phyloP scores from a whole-genome alignment of 1,284 basidiomycete genomes.

The Ganoderma meredithae region DNA sequence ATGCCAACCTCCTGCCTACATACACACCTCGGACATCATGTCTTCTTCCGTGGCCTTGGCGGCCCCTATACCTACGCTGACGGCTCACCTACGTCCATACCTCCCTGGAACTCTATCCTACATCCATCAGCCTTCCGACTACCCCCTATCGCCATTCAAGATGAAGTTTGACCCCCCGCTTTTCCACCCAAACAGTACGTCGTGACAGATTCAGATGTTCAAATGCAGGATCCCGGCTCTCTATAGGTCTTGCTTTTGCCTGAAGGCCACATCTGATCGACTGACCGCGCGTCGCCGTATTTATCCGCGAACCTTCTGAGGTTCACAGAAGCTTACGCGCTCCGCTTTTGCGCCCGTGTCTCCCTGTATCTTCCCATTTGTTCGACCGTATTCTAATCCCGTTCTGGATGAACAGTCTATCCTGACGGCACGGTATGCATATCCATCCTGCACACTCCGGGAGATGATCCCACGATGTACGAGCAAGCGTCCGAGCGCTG shows the following conservation, averaged over 20 bases:
- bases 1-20: slow-evolving; percentile 11
- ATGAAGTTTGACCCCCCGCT: slow-evolving; percentile 98
- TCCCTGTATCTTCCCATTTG: neutral
- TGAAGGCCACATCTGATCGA: neutral
- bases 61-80: slow-evolving; percentile 1
- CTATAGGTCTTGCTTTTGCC: neutral
- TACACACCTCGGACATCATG: slow-evolving; percentile 14
- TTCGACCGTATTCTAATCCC: neutral
- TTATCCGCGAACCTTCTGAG: slow-evolving; percentile 9
- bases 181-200: slow-evolving; percentile 96
- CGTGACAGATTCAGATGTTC: slow-evolving; percentile 6
- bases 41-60: slow-evolving; percentile 11
- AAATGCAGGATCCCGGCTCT: neutral
- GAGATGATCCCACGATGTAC: slow-evolving; percentile 92
- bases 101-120: neutral
- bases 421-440: slow-evolving; percentile 97
- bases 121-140: slow-evolving; percentile 79
- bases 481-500: slow-evolving; percentile 97
- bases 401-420: slow-evolving; percentile 66
- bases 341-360: slow-evolving; percentile 9
- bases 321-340: slow-evolving; percentile 4
- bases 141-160: slow-evolving; percentile 95
- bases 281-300: neutral
- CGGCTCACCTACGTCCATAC: neutral
- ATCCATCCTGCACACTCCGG: slow-evolving; percentile 96